Evolutionary conservation across 2,329 filamentous ascomycete species (phyloP), one percentile per base, ranked within the genome.

Genomic region (Colletotrichum orchidophilum): DNA sequence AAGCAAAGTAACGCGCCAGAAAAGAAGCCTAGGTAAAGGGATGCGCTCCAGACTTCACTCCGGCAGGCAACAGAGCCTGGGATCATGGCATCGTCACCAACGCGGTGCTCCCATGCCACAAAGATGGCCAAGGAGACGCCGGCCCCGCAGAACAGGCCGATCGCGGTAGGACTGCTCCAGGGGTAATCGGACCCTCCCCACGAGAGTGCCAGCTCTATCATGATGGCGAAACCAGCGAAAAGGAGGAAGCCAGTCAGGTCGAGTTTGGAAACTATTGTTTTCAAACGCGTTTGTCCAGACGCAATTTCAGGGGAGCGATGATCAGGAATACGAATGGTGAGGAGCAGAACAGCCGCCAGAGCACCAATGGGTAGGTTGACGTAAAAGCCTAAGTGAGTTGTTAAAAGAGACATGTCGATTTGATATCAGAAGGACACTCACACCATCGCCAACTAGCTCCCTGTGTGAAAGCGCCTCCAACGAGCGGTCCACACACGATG

Each of bases 351-450:
- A 1, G 78, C 81, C 0, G 81, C 78, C 2, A 83, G 3, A 2
- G 75, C 80, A 0, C 83, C 84, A 24, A 86, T 69, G 0, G 85
- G 85, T 4, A 87, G 79, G 74, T 86, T 86, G 78, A 87, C 80
- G 67, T 83, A 86, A 69, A 85, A 86, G 69, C 81, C 81, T 80
- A 21, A 57, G 8, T 18, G 21, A 3, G 1, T 15, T 18, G 21
- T 13, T 49, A 55, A n/a, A 15, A 29, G 27, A 3, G 39, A 31
- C 12, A 3, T 61, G 31, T n/a, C 5, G 39, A 27, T n/a, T 24
- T n/a, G 7, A 24, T 24, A 24, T 39, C 55, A 35, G 8, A 35
- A 39, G 55, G 9, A 27, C 7, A 74, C 75, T 72, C 59, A 82
- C 82, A 84, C 83, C 84, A 86, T 55, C 84, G 79, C 85, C 85